Evolutionary conservation across 164 flowering plant species (phyloP).

Genomic region (Brasenia schreberi): DNA sequence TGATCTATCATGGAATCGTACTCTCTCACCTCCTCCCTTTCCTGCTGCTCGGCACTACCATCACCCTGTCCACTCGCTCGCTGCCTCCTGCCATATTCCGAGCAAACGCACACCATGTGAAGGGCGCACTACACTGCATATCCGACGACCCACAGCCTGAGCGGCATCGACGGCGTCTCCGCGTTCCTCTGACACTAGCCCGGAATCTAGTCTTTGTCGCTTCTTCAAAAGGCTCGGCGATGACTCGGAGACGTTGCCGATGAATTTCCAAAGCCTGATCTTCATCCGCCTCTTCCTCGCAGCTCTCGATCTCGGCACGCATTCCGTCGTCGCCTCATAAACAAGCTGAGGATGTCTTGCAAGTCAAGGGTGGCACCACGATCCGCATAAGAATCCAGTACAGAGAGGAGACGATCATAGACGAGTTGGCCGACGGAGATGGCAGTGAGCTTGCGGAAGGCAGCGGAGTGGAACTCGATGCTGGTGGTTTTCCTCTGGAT

Average conservation of each 20-base stretch:
- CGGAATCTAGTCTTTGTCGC: not conserved
- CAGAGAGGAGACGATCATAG: conserved; percentile 47
- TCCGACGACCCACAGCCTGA: conserved; percentile 48
- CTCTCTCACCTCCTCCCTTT: conserved; percentile 7
- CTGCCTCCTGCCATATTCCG: conserved; percentile 30
- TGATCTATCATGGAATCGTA: conserved; percentile 17
- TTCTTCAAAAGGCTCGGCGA: not conserved
- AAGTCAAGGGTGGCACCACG: conserved; percentile 28
- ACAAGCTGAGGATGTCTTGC: conserved; percentile 6
- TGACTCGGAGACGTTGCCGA: not conserved
- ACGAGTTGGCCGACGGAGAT: conserved; percentile 59
- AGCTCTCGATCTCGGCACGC: conserved; percentile 7
- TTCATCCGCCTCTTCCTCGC: conserved; percentile 25
- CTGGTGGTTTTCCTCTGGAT: conserved; percentile 77
- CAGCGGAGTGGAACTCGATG: conserved; percentile 73
- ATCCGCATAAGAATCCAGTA: conserved; percentile 30
- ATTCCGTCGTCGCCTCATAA: not conserved
- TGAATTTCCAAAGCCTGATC: conserved; percentile 12
- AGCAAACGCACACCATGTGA: conserved; percentile 31
- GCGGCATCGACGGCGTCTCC: conserved; percentile 16
- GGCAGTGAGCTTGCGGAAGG: conserved; percentile 45
- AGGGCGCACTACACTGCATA: conserved; percentile 35
- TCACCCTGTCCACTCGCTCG: not conserved
- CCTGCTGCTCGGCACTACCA: conserved; percentile 3
- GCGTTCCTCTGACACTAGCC: conserved; percentile 2